Evolutionary conservation across 2,329 filamentous ascomycete genomes (phyloP), one percentile per base, ranked within the genome.

Genomic region (Ascocoryne sarcoides): DNA sequence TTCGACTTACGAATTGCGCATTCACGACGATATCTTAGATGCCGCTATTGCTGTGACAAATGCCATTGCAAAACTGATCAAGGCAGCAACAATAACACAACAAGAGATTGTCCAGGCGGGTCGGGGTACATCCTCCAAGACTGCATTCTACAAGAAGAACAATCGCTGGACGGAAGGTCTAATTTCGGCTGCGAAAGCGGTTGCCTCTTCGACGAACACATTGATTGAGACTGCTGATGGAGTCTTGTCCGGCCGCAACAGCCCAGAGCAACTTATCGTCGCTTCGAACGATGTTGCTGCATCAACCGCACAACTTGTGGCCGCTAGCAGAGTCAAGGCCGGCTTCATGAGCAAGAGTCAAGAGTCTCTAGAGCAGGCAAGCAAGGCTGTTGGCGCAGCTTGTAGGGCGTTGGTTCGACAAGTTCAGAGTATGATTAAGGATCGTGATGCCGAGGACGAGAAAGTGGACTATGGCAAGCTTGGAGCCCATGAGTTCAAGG

Each of bases 131-230:
- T 86, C 85, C 37, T 93, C 87, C 32, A 77, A 82, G 43, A 93
- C 89, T 2, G 88, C 89, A 17, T 98, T 98, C 64, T 98, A 98
- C 79, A 96, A 96, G 75, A 96, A 96, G 71, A 95, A 98, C 75
- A 98, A 96, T 67, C 79, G 92, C 38, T 98, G 92, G 92, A 98
- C 92, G 0, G 92, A 98, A 60, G 92, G 92, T 35, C 78, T 98
- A 45, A 95, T 98, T 60, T 95, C 87, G 28, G 92, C 92, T 1
- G 90, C 92, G 49, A 98, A 98, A 67, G 92, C 92, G 1, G 92
- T 98, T 14, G 92, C 92, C 3, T 75, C 76, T 2, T 93, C 88
- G 12, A 98, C 92, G 9, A 96, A 95, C 66, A 92, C 82, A 31
- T 76, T 98, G 52, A 98, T 98, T 57, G 92, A 98, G 71, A 98